Evolutionary conservation across 2,329 filamentous ascomycete species (phyloP), one percentile per base, ranked within the genome.

Genomic region (Trichophyton rubrum): DNA sequence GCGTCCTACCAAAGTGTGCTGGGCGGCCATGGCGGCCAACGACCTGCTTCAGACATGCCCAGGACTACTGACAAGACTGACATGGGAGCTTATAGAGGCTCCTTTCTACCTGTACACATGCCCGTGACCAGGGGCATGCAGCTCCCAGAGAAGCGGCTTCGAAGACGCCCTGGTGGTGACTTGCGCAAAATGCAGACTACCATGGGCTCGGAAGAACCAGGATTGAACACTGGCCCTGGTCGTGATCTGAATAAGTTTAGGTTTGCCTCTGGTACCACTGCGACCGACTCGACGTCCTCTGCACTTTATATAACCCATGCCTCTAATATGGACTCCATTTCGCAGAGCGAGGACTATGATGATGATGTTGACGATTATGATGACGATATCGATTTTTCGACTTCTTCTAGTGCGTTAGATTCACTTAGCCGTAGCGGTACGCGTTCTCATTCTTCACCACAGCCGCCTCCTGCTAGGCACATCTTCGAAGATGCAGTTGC

Each of bases 401-500:
- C 68, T 40, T 68, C 67, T 38, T 69, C 70, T 5, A 71, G 70
- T 24, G 72, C 71, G 51, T 67, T 67, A n/a, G 72, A 74, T 45
- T 78, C 75, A 11, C 67, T 76, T 58, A 72, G 77, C 49, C 72
- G 77, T 56, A 81, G 79, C 1, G 78, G 80, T 64, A 82, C 81
- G 1, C 49, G 49, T 27, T 55, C 49, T 35, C 82, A 81, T 1
- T 55, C 49, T 15, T 55, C 30, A 8, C 49, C 49, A 35, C 40
- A 41, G 22, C 33, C 33, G 33, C 79, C 82, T 62, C 78, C 81
- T 59, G 63, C 84, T 17, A 75, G 82, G 51, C 80, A 81, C 1
- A 96, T 91, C 0, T 96, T 97, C 66, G 90, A 97, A 72, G 86
- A 82, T 2, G 90, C 95, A 67, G 89, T 95, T 0, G 85, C 91